Conservation (phyloP, 305 asterid species). For the Rubia balearica region DNA sequence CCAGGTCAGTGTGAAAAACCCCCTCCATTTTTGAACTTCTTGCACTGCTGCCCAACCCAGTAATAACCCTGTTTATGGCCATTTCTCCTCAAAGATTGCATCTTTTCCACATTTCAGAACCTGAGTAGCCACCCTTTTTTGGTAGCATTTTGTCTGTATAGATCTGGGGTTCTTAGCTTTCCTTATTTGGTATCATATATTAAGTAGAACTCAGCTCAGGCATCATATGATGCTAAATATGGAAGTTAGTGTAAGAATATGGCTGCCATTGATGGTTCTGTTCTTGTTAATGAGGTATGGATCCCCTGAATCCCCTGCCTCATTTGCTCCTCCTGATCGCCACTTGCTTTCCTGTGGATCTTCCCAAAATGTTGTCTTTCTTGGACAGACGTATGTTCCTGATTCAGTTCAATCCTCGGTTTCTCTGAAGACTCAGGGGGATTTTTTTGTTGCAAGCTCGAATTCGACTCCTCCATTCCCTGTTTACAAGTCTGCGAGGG, state of each 20-base stretch:
- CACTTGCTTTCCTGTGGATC: conserved; percentile 92
- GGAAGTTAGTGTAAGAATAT: conserved; percentile 36
- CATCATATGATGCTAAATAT: conserved; percentile 20
- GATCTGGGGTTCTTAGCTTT: conserved; percentile 36
- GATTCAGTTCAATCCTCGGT: conserved; percentile 60
- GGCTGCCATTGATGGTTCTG: conserved; percentile 31
- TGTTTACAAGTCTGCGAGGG: conserved; percentile 64
- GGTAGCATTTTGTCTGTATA: conserved; percentile 18
- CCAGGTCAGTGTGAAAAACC: conserved; percentile 28
- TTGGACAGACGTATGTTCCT: conserved; percentile 63
- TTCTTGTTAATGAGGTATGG: conserved; percentile 20
- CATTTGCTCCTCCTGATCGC: conserved; percentile 61
- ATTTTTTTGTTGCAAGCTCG: conserved; percentile 47
- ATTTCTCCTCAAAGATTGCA: conserved; percentile 9
- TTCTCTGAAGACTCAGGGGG: conserved; percentile 41
- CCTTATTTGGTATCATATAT: conserved; percentile 3
- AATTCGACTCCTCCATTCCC: conserved; percentile 72
- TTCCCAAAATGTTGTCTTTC: conserved; percentile 60
- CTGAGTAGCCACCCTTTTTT: conserved; percentile 10
- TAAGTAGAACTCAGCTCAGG: neutral
- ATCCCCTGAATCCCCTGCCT: conserved; percentile 43
- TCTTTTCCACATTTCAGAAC: conserved; percentile 9
- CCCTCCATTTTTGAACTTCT: conserved; percentile 23
- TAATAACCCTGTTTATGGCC: neutral
- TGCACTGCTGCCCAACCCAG: conserved; percentile 7